phyloP scores from a whole-genome alignment of 148 eudicot genomes.

The Cornus kousa region DNA sequence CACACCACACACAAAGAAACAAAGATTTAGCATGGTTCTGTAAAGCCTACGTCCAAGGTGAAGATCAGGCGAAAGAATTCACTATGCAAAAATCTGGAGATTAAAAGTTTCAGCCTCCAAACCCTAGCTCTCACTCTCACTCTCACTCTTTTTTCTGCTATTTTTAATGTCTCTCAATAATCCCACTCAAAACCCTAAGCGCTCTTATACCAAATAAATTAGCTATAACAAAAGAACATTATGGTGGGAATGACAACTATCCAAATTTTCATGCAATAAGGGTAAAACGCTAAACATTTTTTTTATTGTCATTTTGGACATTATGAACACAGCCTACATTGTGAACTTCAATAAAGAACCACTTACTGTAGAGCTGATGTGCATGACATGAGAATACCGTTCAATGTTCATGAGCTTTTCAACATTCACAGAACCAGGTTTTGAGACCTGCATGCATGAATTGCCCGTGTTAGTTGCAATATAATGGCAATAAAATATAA shows the following conservation, averaged over 20 bases:
- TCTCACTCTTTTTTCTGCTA: no score
- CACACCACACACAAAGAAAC: no score
- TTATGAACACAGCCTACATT: background rate
- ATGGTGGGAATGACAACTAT: background rate
- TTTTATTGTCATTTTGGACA: background rate
- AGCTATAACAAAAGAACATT: background rate
- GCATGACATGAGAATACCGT: conserved; percentile 99
- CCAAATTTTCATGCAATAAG: background rate
- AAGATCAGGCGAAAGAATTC: no score
- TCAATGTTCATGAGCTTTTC: conserved; percentile 94
- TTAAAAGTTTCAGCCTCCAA: no score
- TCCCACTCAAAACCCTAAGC: no score
- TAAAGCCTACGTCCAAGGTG: no score
- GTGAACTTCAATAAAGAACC: conserved; percentile 3
- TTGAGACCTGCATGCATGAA: conserved; percentile 63
- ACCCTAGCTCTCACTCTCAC: no score
- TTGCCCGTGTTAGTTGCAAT: background rate
- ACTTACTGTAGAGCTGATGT: conserved; percentile 96
- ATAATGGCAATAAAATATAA: background rate
- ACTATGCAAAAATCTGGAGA: no score
- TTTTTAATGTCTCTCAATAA: no score
- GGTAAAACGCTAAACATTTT: background rate
- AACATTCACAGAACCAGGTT: conserved; percentile 91
- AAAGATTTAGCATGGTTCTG: no score
- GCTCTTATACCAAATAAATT: background rate